These are phyloP conservation scores for Epicoccum sorghinum DNA, from an alignment of 2,329 filamentous ascomycete species.

Conservation along the genomic window DNA sequence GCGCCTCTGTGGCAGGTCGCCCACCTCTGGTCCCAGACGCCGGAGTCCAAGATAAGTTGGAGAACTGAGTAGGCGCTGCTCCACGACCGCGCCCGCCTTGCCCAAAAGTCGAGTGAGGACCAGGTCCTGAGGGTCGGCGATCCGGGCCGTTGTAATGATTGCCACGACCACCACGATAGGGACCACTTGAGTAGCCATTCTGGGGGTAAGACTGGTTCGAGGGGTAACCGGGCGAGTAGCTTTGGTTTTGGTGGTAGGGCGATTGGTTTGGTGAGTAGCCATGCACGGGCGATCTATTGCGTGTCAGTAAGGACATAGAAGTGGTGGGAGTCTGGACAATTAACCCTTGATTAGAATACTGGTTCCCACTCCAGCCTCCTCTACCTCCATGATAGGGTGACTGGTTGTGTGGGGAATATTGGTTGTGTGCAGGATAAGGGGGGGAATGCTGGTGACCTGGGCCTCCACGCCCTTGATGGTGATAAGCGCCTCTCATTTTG, in stretches of 20 bases:
- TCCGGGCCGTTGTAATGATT: slow-evolving; percentile 59
- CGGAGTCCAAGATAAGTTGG: slow-evolving; percentile 75
- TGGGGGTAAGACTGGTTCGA: slow-evolving; percentile 61
- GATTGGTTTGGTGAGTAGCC: slow-evolving; percentile 65
- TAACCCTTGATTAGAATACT: slow-evolving; percentile 57
- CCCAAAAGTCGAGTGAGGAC: slow-evolving; percentile 48
- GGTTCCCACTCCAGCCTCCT: slow-evolving; percentile 59
- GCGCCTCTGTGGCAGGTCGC: slow-evolving; percentile 50
- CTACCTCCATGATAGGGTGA: slow-evolving; percentile 65
- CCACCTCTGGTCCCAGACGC: slow-evolving; percentile 61
- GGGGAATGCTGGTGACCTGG: slow-evolving; percentile 64
- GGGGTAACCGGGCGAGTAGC: slow-evolving; percentile 54
- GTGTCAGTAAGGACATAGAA: slow-evolving; percentile 31
- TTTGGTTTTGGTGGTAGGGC: slow-evolving; percentile 56
- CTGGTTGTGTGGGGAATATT: slow-evolving; percentile 66
- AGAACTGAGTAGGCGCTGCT: slow-evolving; percentile 58
- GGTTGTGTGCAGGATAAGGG: slow-evolving; percentile 62
- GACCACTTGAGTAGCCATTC: slow-evolving; percentile 56
- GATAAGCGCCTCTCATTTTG: slow-evolving; percentile 47
- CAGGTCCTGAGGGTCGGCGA: slow-evolving; percentile 54
- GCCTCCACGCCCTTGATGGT: slow-evolving; percentile 45
- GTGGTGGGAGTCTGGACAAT: slow-evolving; percentile 22
- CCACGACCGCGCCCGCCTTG: slow-evolving; percentile 60
- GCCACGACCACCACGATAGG: slow-evolving; percentile 63
- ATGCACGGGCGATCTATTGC: slow-evolving; percentile 50